A percentile compares a stretch with the other conserved stretches of the same genome.
Conservation (phyloP, 176 grass and related monocot genomes). For the Raddia guianensis region DNA sequence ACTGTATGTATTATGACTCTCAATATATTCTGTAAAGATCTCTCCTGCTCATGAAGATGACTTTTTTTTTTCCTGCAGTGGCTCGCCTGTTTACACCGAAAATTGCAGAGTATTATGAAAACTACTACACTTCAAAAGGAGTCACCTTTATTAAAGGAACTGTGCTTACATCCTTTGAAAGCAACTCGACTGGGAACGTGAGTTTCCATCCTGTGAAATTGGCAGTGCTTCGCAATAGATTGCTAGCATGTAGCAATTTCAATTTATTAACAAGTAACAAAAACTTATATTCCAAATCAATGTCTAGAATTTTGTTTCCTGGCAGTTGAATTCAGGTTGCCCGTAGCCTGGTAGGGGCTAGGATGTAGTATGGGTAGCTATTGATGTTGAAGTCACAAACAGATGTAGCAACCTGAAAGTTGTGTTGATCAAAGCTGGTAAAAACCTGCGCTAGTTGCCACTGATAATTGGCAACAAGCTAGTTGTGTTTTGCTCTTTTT, state of each 20-base stretch:
- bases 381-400: conserved; percentile 25
- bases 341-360: neutral
- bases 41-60: conserved; percentile 23
- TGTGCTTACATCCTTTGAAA: conserved; percentile 85
- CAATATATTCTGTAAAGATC: conserved; percentile 2
- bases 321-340: neutral
- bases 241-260: neutral
- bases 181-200: conserved; percentile 69
- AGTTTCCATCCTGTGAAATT: conserved; percentile 18
- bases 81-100: conserved; percentile 74
- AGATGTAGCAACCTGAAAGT: neutral
- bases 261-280: neutral
- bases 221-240: neutral
- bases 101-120: conserved; percentile 95
- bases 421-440: neutral
- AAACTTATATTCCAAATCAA: conserved; percentile 11
- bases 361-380: neutral
- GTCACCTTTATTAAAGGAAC: conserved; percentile 91
- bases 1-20: conserved; percentile 2
- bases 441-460: neutral
- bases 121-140: conserved; percentile 72
- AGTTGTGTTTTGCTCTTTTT: neutral
- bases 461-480: neutral
- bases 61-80: conserved; percentile 58
- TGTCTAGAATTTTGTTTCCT: conserved; percentile 1